Percentiles rank a stretch among this genome's conserved stretches.
phyloP scores from a whole-genome alignment of 2,329 filamentous ascomycete genomes.

The Furcasterigmium furcatum region DNA sequence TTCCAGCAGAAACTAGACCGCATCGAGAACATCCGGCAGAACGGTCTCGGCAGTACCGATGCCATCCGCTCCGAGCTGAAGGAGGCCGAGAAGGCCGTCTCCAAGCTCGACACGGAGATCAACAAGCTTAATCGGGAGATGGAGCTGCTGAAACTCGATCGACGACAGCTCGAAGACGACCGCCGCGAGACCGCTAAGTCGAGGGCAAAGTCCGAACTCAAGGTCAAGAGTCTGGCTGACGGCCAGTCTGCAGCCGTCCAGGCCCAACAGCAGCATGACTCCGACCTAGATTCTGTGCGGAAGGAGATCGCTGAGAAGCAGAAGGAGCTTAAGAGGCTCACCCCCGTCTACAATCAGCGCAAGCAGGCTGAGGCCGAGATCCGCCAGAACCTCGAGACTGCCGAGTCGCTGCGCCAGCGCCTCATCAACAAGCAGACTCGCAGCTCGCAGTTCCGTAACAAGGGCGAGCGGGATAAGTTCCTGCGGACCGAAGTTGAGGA shows the following conservation, averaged over 20 bases:
- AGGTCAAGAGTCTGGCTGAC: conserved; percentile 77
- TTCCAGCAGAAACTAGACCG: conserved; percentile 75
- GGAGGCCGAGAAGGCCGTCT: conserved; percentile 75
- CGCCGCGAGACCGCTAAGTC: conserved; percentile 76
- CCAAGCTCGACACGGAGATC: conserved; percentile 74
- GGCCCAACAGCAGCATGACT: conserved; percentile 65
- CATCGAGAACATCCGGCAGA: conserved; percentile 77
- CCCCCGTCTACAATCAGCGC: conserved; percentile 72
- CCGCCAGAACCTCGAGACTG: conserved; percentile 69
- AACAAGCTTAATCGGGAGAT: conserved; percentile 77
- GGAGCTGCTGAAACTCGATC: conserved; percentile 81
- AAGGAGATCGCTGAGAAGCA: conserved; percentile 74
- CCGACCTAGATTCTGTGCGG: conserved; percentile 70
- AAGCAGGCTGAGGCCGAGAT: conserved; percentile 70
- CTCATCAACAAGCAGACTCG: conserved; percentile 91
- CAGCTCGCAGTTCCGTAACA: conserved; percentile 82
- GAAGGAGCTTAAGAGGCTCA: conserved; percentile 67
- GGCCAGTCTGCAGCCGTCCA: conserved; percentile 77
- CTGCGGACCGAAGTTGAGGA: conserved; percentile 73
- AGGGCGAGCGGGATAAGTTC: conserved; percentile 82
- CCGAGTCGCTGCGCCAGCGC: conserved; percentile 71
- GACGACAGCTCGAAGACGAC: conserved; percentile 84
- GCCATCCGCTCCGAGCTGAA: conserved; percentile 74
- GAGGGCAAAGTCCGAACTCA: conserved; percentile 82
- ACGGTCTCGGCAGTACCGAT: conserved; percentile 81